Evolutionary conservation across 2,329 filamentous ascomycete species (phyloP).

Genomic region (Simplicillium sp.): DNA sequence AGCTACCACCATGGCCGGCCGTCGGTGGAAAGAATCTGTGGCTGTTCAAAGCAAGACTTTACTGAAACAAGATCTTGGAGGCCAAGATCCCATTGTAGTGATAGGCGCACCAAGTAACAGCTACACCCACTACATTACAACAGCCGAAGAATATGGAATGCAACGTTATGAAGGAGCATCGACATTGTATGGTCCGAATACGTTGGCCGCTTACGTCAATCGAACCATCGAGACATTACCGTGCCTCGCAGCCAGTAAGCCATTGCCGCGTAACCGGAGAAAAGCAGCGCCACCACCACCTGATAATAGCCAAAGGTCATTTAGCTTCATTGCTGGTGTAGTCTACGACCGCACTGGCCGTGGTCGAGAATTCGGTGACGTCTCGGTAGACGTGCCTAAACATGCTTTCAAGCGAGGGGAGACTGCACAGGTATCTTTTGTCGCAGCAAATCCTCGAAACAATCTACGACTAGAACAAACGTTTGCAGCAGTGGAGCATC

Average conservation of each 20-base stretch:
- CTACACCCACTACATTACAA: constrained; percentile 72
- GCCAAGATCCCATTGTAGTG: constrained; percentile 57
- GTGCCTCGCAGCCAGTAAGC: constrained; percentile 45
- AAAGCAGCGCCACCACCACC: constrained; percentile 55
- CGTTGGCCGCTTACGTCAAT: constrained; percentile 79
- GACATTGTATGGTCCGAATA: constrained; percentile 77
- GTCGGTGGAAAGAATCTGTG: constrained; percentile 72
- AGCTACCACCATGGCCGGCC: constrained; percentile 83
- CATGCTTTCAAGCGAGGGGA: constrained; percentile 45
- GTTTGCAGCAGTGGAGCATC: constrained; percentile 62
- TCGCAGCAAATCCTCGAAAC: constrained; percentile 83
- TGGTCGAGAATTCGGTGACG: constrained; percentile 60
- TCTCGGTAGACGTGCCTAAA: constrained; percentile 41
- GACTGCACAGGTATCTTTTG: constrained; percentile 57
- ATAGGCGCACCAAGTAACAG: constrained; percentile 82
- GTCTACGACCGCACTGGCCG: constrained; percentile 59
- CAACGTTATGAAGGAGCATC: constrained; percentile 89
- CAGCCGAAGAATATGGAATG: constrained; percentile 57
- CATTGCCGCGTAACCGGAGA: constrained; percentile 15
- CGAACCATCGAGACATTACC: constrained; percentile 61
- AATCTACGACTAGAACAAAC: constrained; percentile 70
- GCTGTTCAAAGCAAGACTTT: constrained; percentile 34
- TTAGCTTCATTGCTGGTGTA: constrained; percentile 73
- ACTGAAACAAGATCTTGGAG: constrained; percentile 28
- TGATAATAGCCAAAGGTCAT: constrained; percentile 63